These are phyloP conservation scores for Microbotryomycetes sp. DNA, from an alignment of 1,284 basidiomycete genomes.

Conservation along the genomic window DNA sequence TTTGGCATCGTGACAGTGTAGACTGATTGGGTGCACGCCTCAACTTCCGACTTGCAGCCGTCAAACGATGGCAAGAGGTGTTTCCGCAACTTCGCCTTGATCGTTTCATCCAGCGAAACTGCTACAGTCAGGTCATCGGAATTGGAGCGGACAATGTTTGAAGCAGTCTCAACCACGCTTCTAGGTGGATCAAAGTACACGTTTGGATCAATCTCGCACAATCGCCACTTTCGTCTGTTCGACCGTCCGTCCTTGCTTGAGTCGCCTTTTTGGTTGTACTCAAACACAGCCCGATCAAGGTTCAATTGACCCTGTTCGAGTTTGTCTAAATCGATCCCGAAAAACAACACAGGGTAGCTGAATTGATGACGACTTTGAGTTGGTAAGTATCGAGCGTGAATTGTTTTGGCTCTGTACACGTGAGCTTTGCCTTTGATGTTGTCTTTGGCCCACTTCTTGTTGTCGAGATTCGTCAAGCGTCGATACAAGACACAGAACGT, in stretches of 20 bases:
- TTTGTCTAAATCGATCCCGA: constrained; percentile 56
- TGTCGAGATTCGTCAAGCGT: too few species aligned
- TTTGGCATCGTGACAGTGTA: constrained; percentile 74
- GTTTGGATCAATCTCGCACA: neutral
- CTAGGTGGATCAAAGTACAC: constrained; percentile 12
- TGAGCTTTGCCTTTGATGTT: constrained; percentile 40
- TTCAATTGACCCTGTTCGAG: constrained; percentile 54
- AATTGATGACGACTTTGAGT: constrained; percentile 53
- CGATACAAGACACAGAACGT: too few species aligned
- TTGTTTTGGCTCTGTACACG: constrained; percentile 53
- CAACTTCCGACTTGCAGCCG: neutral
- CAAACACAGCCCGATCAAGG: constrained; percentile 48
- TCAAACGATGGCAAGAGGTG: constrained; percentile 21
- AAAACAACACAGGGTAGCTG: constrained; percentile 58
- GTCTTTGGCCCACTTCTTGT: too few species aligned
- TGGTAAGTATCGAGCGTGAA: constrained; percentile 57
- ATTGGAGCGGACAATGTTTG: too few species aligned
- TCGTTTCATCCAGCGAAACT: neutral
- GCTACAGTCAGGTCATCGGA: too few species aligned
- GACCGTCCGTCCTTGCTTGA: constrained; percentile 41
- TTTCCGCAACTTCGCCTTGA: constrained; percentile 5
- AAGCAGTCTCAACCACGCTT: too few species aligned
- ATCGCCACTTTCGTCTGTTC: constrained; percentile 10
- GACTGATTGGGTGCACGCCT: constrained; percentile 46
- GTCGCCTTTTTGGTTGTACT: constrained; percentile 44